These are phyloP conservation scores for Lachancea nothofagi DNA, from an alignment of 805 yeast species.

Conservation along the genomic window DNA sequence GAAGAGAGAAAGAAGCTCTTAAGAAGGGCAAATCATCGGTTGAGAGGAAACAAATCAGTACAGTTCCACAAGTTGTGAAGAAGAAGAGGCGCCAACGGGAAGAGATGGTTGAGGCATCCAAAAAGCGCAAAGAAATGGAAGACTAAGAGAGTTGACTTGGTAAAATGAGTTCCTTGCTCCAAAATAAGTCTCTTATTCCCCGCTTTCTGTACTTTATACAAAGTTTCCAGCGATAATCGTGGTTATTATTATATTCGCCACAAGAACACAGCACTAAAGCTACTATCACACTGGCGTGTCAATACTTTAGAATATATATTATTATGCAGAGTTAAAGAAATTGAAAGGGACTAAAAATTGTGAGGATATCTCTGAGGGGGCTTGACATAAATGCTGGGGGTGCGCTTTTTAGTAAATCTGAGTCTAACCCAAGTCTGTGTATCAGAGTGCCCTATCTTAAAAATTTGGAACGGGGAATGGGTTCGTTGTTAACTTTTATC, in stretches of 20 bases:
- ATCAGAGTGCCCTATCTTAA: background rate
- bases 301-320: constrained; percentile 6
- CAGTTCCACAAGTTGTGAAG: constrained; percentile 68
- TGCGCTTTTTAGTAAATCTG: no score
- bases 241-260: no score
- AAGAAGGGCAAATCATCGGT: constrained; percentile 44
- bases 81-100: constrained; percentile 55
- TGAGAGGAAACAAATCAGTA: constrained; percentile 71
- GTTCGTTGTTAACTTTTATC: background rate
- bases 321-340: constrained; percentile 6
- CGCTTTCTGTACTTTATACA: constrained; percentile 1
- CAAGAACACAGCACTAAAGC: background rate
- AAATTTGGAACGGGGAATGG: background rate
- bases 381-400: no score
- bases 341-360: background rate
- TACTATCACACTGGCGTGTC: background rate
- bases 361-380: background rate
- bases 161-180: no score
- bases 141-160: background rate
- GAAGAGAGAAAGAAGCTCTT: constrained; percentile 55
- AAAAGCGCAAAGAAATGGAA: constrained; percentile 44
- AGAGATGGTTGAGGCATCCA: constrained; percentile 74
- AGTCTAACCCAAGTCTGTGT: background rate
- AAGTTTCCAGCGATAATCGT: background rate
- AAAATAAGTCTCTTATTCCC: background rate